Evolutionary conservation across 1,284 basidiomycete species (phyloP).

Genomic region (Cutaneotrichosporon cutaneum): DNA sequence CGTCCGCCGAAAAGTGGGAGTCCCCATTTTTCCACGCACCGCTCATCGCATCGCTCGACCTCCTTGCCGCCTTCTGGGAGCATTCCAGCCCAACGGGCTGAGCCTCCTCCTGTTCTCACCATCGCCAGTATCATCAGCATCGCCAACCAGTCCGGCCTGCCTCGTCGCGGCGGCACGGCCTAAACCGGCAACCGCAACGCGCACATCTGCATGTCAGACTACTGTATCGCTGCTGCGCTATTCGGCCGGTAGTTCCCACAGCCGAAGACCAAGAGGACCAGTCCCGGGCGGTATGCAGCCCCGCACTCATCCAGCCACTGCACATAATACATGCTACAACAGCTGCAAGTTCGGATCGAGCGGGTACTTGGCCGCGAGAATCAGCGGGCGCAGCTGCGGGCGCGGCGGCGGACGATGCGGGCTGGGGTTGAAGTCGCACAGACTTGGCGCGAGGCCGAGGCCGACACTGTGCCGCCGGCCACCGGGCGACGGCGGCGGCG

Average conservation of each 20-base stretch:
- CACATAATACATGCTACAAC: background rate
- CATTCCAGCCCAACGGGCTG: slow-evolving; percentile 38
- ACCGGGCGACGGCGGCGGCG: background rate
- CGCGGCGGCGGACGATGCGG: background rate
- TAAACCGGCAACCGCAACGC: slow-evolving; percentile 43
- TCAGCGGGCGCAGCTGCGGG: background rate
- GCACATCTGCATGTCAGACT: slow-evolving; percentile 43
- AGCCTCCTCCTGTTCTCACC: slow-evolving; percentile 50
- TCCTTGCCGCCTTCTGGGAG: slow-evolving; percentile 36
- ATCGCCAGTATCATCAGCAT: slow-evolving; percentile 49
- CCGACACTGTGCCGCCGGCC: slow-evolving; percentile 3
- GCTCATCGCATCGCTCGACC: slow-evolving; percentile 30
- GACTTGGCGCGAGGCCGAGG: background rate
- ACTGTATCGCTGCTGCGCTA: slow-evolving; percentile 36
- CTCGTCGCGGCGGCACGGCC: slow-evolving; percentile 34
- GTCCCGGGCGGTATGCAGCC: too few relatives aligned
- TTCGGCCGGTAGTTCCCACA: slow-evolving; percentile 40
- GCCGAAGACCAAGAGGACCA: background rate
- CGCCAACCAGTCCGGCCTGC: slow-evolving; percentile 44
- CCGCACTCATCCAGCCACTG: background rate
- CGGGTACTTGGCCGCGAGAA: background rate
- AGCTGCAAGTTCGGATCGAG: background rate
- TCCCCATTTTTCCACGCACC: slow-evolving; percentile 47
- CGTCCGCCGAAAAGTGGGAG: slow-evolving; percentile 38
- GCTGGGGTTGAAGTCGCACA: slow-evolving; percentile 1